Conservation (phyloP, 2,329 filamentous ascomycete genomes). For the Beauveria asiatica region DNA sequence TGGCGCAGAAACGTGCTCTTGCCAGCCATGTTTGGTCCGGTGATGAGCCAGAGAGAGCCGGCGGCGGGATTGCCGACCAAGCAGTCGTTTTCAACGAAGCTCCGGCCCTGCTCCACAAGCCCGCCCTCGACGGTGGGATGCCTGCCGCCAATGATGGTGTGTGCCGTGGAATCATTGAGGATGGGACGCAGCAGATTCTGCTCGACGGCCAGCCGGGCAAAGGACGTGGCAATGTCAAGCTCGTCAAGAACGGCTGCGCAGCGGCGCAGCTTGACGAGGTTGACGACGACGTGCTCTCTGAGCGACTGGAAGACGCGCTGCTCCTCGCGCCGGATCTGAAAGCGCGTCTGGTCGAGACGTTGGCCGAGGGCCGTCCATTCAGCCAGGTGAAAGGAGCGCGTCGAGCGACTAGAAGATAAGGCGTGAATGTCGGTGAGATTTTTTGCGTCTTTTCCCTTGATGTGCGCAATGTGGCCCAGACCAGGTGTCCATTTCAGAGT, state of each 20-base stretch:
- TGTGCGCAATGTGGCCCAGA: conserved; percentile 82
- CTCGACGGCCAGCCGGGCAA: conserved; percentile 70
- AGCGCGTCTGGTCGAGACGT: conserved; percentile 66
- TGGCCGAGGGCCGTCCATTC: conserved; percentile 79
- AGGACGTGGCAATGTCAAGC: conserved; percentile 81
- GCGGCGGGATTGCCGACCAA: conserved; percentile 61
- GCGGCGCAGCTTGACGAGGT: conserved; percentile 75
- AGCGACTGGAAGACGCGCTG: conserved; percentile 68
- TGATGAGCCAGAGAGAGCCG: conserved; percentile 58
- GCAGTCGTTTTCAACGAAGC: conserved; percentile 81
- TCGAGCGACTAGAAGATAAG: conserved; percentile 74
- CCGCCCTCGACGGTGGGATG: conserved; percentile 90
- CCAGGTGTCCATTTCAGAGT: conserved; percentile 80
- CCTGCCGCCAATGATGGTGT: conserved; percentile 75
- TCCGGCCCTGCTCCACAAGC: conserved; percentile 67
- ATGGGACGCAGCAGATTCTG: conserved; percentile 65
- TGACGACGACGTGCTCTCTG: conserved; percentile 66
- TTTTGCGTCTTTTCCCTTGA: conserved; percentile 69
- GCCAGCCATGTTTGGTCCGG: conserved; percentile 95
- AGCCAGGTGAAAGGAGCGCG: conserved; percentile 72
- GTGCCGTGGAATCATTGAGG: conserved; percentile 54
- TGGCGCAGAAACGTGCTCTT: conserved; percentile 95
- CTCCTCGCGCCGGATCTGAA: conserved; percentile 77
- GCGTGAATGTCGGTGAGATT: conserved; percentile 25
- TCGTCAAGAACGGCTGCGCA: conserved; percentile 92